Conservation (phyloP, 2,329 filamentous ascomycete species). For the Xylariales sp. region DNA sequence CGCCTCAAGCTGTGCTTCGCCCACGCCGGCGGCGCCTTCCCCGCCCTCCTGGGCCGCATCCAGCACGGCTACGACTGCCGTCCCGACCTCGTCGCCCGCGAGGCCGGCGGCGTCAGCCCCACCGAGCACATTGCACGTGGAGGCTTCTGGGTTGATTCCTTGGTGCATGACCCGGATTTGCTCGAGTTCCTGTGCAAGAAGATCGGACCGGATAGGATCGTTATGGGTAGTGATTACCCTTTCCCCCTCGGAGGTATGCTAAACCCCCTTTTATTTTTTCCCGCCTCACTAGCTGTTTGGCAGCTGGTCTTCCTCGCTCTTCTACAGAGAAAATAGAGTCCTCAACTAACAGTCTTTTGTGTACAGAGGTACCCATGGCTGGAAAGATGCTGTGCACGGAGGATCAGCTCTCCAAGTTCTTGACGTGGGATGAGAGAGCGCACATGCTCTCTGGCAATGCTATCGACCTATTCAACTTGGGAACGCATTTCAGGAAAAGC, state of each 20-base stretch:
- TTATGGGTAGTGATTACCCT: slow-evolving; percentile 30
- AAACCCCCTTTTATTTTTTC: too few species aligned
- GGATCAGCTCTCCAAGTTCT: slow-evolving; percentile 19
- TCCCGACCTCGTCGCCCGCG: slow-evolving; percentile 26
- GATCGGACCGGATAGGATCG: slow-evolving; percentile 22
- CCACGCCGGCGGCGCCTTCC: slow-evolving; percentile 30
- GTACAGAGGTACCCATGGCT: slow-evolving; percentile 24
- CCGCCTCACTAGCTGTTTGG: too few species aligned
- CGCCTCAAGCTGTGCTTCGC: slow-evolving; percentile 27
- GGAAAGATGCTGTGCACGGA: slow-evolving; percentile 26
- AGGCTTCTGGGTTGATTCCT: slow-evolving; percentile 27
- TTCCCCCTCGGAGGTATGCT: slow-evolving; percentile 25
- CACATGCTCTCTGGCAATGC: slow-evolving; percentile 26
- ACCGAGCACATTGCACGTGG: slow-evolving; percentile 21
- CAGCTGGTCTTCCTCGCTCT: too few species aligned
- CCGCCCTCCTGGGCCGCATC: slow-evolving; percentile 27
- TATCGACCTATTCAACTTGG: slow-evolving; percentile 25
- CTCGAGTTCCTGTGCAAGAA: slow-evolving; percentile 27
- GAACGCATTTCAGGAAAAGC: slow-evolving; percentile 16
- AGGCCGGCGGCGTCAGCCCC: slow-evolving; percentile 23
- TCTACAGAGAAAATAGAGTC: too few species aligned
- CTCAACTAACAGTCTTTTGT: neutral
- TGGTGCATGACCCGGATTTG: slow-evolving; percentile 29
- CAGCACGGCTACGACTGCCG: slow-evolving; percentile 30
- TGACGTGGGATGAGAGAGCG: slow-evolving; percentile 25